phyloP scores from a whole-genome alignment of 768 basidiomycete genomes.

The Amanita polypyramis region DNA sequence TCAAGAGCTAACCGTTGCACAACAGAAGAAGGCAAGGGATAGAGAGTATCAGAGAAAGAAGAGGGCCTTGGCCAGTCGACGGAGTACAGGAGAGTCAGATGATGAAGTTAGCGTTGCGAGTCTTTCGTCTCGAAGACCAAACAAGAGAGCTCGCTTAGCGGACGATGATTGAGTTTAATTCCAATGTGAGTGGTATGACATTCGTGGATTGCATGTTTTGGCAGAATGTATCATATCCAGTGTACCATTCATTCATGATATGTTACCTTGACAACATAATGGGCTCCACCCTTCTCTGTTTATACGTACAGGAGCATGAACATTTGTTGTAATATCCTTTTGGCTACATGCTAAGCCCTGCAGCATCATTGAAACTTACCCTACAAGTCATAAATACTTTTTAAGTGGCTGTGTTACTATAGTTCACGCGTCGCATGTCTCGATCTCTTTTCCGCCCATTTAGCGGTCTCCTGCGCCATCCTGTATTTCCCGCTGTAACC shows the following conservation, averaged over 20 bases:
- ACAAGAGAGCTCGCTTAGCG: slow-evolving; percentile 54
- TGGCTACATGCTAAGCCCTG: too few species aligned
- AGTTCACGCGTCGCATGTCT: not conserved
- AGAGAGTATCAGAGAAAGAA: slow-evolving; percentile 75
- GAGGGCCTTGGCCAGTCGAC: slow-evolving; percentile 50
- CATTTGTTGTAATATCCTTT: too few species aligned
- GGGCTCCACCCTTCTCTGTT: too few species aligned
- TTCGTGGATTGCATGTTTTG: not conserved
- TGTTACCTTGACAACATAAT: not conserved
- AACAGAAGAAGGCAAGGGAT: slow-evolving; percentile 70
- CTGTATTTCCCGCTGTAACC: not conserved
- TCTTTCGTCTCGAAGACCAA: slow-evolving; percentile 45
- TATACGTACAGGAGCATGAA: too few species aligned
- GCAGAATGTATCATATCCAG: not conserved
- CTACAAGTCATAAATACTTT: too few species aligned
- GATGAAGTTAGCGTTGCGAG: slow-evolving; percentile 48
- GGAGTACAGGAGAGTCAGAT: slow-evolving; percentile 66
- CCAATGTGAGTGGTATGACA: not conserved
- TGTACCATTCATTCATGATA: slow-evolving; percentile 1
- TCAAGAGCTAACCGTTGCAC: slow-evolving; percentile 59
- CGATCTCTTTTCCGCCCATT: not conserved
- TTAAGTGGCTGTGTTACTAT: not conserved
- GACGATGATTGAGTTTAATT: slow-evolving; percentile 45
- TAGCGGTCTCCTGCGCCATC: too few species aligned
- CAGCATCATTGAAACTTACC: too few species aligned